Percentiles rank a stretch among this genome's conserved stretches.
Conservation (phyloP, 2,329 filamentous ascomycete species). For the Colletotrichum eremochloae region DNA sequence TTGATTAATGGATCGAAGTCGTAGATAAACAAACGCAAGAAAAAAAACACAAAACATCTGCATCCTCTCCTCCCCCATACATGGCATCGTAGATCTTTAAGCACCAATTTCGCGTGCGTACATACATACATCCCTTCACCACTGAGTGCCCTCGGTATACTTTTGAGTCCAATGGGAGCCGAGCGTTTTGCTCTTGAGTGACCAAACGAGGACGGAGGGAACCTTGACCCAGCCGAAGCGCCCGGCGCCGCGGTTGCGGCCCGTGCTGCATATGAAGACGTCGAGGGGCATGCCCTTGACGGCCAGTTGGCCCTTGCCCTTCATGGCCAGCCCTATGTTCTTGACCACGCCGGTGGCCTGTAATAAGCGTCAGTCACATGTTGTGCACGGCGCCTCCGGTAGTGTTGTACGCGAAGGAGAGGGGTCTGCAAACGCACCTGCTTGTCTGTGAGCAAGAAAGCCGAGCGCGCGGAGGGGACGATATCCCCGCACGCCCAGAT, state of each 20-base stretch:
- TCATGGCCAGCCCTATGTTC: slow-evolving; percentile 64
- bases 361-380: background rate
- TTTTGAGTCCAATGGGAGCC: slow-evolving; percentile 58
- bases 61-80: background rate
- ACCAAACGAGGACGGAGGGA: slow-evolving; percentile 65
- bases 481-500: slow-evolving; percentile 69
- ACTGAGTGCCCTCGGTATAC: slow-evolving; percentile 64
- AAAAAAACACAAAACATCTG: background rate
- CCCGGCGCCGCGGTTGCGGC: slow-evolving; percentile 64
- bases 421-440: slow-evolving; percentile 54
- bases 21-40: background rate
- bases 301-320: slow-evolving; percentile 57
- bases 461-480: slow-evolving; percentile 64
- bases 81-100: background rate
- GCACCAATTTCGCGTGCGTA: too few species aligned
- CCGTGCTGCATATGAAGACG: slow-evolving; percentile 62
- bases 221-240: slow-evolving; percentile 61
- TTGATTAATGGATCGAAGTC: background rate
- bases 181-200: slow-evolving; percentile 65
- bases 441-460: slow-evolving; percentile 72
- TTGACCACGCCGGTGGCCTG: slow-evolving; percentile 65
- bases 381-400: background rate
- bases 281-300: slow-evolving; percentile 65
- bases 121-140: slow-evolving; percentile 48
- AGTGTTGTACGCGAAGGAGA: background rate